Evolutionary conservation across 306 rosid genomes (phyloP).

Genomic region (Prunus mira): DNA sequence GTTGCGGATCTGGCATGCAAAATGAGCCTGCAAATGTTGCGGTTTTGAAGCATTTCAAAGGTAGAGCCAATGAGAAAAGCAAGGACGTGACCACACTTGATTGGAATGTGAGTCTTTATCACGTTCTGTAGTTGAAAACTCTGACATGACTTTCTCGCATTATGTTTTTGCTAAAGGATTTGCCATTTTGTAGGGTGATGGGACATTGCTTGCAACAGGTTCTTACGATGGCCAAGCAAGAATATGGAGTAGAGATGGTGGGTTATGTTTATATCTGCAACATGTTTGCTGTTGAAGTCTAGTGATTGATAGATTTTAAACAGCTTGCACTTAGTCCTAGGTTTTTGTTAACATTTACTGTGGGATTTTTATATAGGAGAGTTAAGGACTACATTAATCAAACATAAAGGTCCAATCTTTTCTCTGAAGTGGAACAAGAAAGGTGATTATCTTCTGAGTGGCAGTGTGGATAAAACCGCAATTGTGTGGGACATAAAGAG

Average conservation of each 20-base stretch:
- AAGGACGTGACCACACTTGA: conserved; percentile 74
- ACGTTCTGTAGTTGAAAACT: not conserved
- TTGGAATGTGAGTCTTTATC: conserved; percentile 58
- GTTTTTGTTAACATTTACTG: conserved; percentile 4
- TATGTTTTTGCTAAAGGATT: not conserved
- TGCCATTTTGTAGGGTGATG: conserved; percentile 41
- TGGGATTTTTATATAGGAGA: conserved; percentile 42
- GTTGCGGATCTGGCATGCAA: conserved; percentile 34
- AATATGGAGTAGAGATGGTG: conserved; percentile 67
- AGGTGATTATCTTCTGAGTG: conserved; percentile 75
- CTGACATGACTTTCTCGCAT: not conserved
- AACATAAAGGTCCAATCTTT: conserved; percentile 66
- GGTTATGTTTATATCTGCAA: conserved; percentile 12
- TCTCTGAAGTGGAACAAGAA: conserved; percentile 67
- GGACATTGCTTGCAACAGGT: conserved; percentile 67
- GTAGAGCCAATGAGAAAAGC: conserved; percentile 60
- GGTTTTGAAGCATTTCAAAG: conserved; percentile 56
- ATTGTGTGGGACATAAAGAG: conserved; percentile 64
- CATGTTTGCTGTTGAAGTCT: conserved; percentile 2
- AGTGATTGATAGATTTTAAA: not conserved
- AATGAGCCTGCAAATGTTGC: conserved; percentile 33
- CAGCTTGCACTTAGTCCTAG: not conserved
- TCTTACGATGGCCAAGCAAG: conserved; percentile 80
- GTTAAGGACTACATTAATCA: conserved; percentile 44
- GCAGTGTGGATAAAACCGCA: conserved; percentile 61